Conservation (phyloP, 2,329 filamentous ascomycete genomes). For the Septoria linicola region DNA sequence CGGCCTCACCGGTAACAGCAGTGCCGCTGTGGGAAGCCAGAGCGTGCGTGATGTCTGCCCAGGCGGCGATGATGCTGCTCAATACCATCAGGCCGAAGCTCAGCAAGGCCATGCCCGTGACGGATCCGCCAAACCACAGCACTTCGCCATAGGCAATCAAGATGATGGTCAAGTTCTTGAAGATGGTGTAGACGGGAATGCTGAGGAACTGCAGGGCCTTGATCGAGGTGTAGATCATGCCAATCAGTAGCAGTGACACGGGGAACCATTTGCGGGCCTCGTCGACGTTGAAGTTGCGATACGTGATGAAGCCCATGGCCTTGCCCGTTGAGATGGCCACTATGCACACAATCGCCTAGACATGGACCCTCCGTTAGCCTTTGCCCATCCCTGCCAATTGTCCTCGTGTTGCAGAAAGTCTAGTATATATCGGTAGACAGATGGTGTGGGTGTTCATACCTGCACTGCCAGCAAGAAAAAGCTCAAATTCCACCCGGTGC, state of each 20-base stretch:
- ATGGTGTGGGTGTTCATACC: conserved; percentile 55
- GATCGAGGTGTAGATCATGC: conserved; percentile 98
- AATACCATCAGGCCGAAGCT: conserved; percentile 97
- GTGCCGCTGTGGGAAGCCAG: conserved; percentile 57
- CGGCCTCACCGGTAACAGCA: conserved; percentile 52
- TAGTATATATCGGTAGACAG: too few species aligned
- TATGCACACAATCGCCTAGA: conserved; percentile 84
- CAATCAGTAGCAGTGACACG: conserved; percentile 89
- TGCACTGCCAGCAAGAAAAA: conserved; percentile 92
- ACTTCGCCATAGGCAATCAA: conserved; percentile 98
- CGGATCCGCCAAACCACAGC: conserved; percentile 93
- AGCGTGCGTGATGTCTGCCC: conserved; percentile 92
- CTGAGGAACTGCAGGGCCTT: conserved; percentile 96
- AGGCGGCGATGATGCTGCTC: conserved; percentile 90
- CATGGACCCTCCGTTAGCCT: conserved; percentile 11
- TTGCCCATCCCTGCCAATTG: conserved; percentile 5
- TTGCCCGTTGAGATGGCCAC: conserved; percentile 81
- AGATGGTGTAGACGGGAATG: conserved; percentile 98
- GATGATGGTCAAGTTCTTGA: conserved; percentile 99
- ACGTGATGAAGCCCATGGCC: conserved; percentile 75
- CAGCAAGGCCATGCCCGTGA: conserved; percentile 81
- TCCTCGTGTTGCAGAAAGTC: too few species aligned
- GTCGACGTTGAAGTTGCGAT: conserved; percentile 77
- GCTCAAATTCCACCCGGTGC: conserved; percentile 88
- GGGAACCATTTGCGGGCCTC: conserved; percentile 98